These are phyloP conservation scores for Fusarium cicatricum DNA, from an alignment of 2,329 filamentous ascomycete species.

Conservation along the genomic window DNA sequence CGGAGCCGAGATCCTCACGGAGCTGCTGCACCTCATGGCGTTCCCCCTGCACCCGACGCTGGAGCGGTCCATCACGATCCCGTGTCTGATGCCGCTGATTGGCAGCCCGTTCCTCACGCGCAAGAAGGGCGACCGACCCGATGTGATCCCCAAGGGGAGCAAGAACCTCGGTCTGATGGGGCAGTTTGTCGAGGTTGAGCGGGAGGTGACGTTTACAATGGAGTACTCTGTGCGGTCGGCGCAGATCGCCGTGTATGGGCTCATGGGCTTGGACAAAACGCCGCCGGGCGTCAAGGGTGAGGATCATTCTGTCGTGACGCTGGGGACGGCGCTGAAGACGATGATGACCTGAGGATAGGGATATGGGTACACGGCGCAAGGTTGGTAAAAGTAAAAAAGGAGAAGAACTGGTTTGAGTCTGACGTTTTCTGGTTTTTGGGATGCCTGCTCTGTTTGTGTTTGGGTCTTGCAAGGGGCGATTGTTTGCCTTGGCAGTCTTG, in stretches of 20 bases:
- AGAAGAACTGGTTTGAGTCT: no score
- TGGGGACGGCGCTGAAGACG: slow-evolving; percentile 41
- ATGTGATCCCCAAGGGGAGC: slow-evolving; percentile 36
- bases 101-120: slow-evolving; percentile 40
- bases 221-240: slow-evolving; percentile 41
- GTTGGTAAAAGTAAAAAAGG: slow-evolving; percentile 8
- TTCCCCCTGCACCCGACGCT: slow-evolving; percentile 38
- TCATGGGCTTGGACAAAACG: slow-evolving; percentile 36
- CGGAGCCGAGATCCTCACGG: slow-evolving; percentile 38
- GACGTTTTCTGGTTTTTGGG: background rate
- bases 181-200: slow-evolving; percentile 41
- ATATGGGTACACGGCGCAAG: background rate
- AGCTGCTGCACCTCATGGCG: slow-evolving; percentile 37
- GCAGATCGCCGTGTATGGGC: slow-evolving; percentile 38
- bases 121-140: slow-evolving; percentile 37
- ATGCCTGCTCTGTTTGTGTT: background rate
- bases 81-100: slow-evolving; percentile 39
- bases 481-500: no score
- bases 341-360: slow-evolving; percentile 32
- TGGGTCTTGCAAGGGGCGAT: background rate
- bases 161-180: slow-evolving; percentile 41
- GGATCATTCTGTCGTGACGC: slow-evolving; percentile 34
- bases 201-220: slow-evolving; percentile 42
- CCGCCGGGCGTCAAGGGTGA: slow-evolving; percentile 33
- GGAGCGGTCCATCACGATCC: slow-evolving; percentile 34